Base-by-base conservation (phyloP, 768 basidiomycete species). In the Chalciporus sphaerocephalus region DNA sequence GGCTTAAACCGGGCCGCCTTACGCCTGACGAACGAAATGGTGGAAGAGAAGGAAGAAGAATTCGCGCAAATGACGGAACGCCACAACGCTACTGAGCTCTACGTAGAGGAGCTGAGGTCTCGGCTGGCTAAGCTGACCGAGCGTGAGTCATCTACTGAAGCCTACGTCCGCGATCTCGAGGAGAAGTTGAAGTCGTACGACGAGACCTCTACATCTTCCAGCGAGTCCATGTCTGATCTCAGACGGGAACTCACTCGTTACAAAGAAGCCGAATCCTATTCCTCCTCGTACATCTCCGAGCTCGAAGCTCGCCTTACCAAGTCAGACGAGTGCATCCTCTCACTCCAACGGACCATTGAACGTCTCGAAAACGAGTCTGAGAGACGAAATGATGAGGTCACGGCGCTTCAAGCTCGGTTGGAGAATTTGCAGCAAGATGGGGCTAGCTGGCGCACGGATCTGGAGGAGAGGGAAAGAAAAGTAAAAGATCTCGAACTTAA, bases 151-250 rank as follows among this genome's bases (percentile, higher is more conserved):
- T 89, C 91, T 3, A 93, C 91, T 18, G 95, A 99, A 79, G 87
- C 87, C 2, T 97, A 98, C 63, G 83, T 98, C 35, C 87, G 81
- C 22, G 94, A 98, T 61, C 73, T 98, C 24, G 95, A 99, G 66
- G 83, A 88, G 61, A 92, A 89, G 69, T 81, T 99, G 61, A 92
- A 87, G 69, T 68, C 75, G 5, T 88, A 85, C 59, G 83, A 92
- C 54, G 94, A 97, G 57, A 80, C 80, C 2, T 84, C 83, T 13
- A 64, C 87, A 28, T 75, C 78, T 9, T 88, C 89, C 16, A 85
- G 77, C 52, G 85, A 87, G 62, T 87, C 87, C 4, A 74, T 96
- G 60, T 75, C 75, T 20, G 92, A 95, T 49, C 76, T 98, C 42
- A 83, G 81, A 61, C 84, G 87, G 48, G 93, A 97, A 68, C 75